Conservation (phyloP, 2,329 filamentous ascomycete genomes). For the Neofusicoccum sp. region DNA sequence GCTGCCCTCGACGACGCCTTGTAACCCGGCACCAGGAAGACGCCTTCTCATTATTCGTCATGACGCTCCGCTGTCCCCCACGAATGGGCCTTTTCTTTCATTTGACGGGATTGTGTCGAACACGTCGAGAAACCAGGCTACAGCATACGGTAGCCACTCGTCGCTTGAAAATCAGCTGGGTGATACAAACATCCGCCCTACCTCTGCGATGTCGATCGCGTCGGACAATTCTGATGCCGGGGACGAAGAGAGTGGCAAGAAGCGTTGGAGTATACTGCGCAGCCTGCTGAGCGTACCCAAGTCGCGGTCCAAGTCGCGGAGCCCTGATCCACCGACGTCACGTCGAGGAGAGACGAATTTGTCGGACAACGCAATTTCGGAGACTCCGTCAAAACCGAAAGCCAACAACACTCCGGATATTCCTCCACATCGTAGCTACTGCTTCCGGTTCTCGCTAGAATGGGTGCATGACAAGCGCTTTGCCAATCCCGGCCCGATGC, state of each 20-base stretch:
- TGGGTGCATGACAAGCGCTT: slow-evolving; percentile 57
- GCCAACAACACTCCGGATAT: slow-evolving; percentile 36
- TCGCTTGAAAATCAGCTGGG: slow-evolving; percentile 16
- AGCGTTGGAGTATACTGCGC: slow-evolving; percentile 62
- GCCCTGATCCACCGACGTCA: slow-evolving; percentile 22
- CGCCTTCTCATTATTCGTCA: slow-evolving; percentile 86
- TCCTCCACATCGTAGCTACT: slow-evolving; percentile 58
- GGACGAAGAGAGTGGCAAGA: slow-evolving; percentile 46
- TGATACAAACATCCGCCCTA: slow-evolving; percentile 30
- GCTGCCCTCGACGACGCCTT: slow-evolving; percentile 74
- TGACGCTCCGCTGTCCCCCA: slow-evolving; percentile 60
- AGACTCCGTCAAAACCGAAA: slow-evolving; percentile 11
- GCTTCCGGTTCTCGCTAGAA: slow-evolving; percentile 74
- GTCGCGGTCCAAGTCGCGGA: slow-evolving; percentile 43
- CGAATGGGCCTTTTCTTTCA: slow-evolving; percentile 57
- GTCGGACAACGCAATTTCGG: slow-evolving; percentile 17
- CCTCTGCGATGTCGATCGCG: slow-evolving; percentile 30
- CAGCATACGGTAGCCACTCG: background rate
- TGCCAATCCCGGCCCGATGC: slow-evolving; percentile 59
- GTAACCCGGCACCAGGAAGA: slow-evolving; percentile 78
- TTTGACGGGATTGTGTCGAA: slow-evolving; percentile 59
- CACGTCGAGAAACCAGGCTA: slow-evolving; percentile 24
- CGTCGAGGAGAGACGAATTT: slow-evolving; percentile 23
- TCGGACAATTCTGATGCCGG: slow-evolving; percentile 31
- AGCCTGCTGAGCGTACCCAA: slow-evolving; percentile 58